Base-by-base conservation (phyloP, 768 basidiomycete species). In the Candolleomyces efflorescens region DNA sequence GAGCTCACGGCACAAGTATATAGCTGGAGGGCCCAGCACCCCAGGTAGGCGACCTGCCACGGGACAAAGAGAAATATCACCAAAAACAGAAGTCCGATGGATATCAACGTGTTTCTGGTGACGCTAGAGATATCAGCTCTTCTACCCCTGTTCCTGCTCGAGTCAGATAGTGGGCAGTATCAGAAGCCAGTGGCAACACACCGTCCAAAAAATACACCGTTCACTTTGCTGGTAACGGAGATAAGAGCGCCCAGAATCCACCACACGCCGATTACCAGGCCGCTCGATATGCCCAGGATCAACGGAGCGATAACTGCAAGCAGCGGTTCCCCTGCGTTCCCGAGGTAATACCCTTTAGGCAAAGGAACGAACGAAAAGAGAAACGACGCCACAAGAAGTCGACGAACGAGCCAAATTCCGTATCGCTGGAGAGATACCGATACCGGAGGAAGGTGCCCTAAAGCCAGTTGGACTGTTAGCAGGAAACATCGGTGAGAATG, bases 21-120 rank as follows among this genome's bases (percentile, higher is more conserved):
- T 46, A 92, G 72, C 59, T 93, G 92, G 52, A 89, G 83, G n/a
- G 86, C 59, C 85, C 91, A 92, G 62, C 86, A 86, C 18, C 90
- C 86, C 22, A 96, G 78, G 71, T 89, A 94, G 4, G 89, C 93
- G 10, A 95, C 89, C 71, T 97, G 94, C 84, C 92, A 93, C 0
- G 94, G 94, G n/a, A 95, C 76, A 53, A 94, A 73, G 39, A 90
- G 61, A 58, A 87, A 81, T 39, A 94, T 85, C n/a, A 87, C 72
- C 15, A 80, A 61, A 52, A 87, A 78, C 36, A 94, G 79, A 18
- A 87, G 50, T 6, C 67, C 61, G 68, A 92, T 81, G 5, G 89
- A 88, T 5, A 85, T 43, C 23, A 86, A 26, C 3, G 81, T 82
- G 64, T 76, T 76, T 59, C 77, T 73, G 32, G 74, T 76, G 48